Conservation (phyloP, 768 basidiomycete genomes). For the Podaxis mareebaensis region DNA sequence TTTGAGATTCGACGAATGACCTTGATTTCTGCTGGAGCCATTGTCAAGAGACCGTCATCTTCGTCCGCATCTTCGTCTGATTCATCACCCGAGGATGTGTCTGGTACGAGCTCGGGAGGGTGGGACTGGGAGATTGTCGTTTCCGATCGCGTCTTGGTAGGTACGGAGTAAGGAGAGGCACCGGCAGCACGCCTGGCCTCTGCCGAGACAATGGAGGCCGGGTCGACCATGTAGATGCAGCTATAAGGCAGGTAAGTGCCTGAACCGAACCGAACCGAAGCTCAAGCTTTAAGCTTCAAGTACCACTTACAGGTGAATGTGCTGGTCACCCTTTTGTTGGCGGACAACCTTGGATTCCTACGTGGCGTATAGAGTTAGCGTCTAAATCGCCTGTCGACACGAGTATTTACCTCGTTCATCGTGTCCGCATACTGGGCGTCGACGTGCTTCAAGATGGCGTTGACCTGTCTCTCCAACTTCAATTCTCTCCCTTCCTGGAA, state of each 20-base stretch:
- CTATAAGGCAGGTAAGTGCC: constrained; percentile 35
- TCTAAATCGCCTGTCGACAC: not conserved
- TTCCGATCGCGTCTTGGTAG: constrained; percentile 64
- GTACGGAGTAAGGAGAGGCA: constrained; percentile 38
- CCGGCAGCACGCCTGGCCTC: constrained; percentile 44
- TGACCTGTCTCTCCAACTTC: constrained; percentile 78
- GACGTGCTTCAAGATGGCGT: constrained; percentile 70
- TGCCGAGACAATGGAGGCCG: constrained; percentile 62
- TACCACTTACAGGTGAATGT: constrained; percentile 76
- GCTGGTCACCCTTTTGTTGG: constrained; percentile 85
- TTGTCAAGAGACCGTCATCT: constrained; percentile 50
- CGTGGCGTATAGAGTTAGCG: constrained; percentile 8
- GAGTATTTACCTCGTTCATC: constrained; percentile 71
- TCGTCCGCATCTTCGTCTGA: constrained; percentile 45
- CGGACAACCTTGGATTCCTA: constrained; percentile 89
- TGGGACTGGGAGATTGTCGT: constrained; percentile 56
- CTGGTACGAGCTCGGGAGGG: constrained; percentile 55
- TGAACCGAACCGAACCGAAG: constrained; percentile 8
- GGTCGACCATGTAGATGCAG: constrained; percentile 86
- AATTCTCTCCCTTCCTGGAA: constrained; percentile 73
- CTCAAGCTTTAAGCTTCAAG: not conserved
- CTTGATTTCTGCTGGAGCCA: constrained; percentile 78
- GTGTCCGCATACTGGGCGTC: constrained; percentile 84
- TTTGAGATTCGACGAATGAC: constrained; percentile 75
- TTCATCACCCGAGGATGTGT: constrained; percentile 52